Conservation (phyloP, 345 rosid species). For the Eutrema yunnanense region DNA sequence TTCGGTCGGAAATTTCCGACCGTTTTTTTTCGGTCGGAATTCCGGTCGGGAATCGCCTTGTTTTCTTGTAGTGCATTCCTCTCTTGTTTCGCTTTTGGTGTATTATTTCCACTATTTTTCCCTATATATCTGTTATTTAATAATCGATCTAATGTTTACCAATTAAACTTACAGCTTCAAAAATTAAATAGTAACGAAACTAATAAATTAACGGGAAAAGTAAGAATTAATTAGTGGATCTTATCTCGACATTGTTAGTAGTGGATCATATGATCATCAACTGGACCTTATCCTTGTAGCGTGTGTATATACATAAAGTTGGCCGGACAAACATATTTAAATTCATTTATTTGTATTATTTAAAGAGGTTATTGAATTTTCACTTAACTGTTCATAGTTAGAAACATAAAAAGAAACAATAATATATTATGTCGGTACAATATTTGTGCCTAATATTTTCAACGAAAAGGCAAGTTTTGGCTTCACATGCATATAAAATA, state of each 20-base stretch:
- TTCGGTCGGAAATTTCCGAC: no score
- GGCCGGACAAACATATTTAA: constrained; percentile 3
- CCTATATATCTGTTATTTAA: background rate
- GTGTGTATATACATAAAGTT: constrained; percentile 11
- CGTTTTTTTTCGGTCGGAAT: no score
- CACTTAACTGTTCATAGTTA: background rate
- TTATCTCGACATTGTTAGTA: background rate
- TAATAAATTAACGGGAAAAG: background rate
- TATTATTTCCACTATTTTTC: background rate
- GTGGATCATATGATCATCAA: background rate
- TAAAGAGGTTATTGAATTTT: background rate
- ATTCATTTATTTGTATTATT: background rate
- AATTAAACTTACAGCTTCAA: background rate
- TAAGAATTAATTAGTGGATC: background rate
- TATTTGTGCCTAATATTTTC: background rate
- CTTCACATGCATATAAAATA: constrained; percentile 9
- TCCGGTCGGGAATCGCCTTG: no score
- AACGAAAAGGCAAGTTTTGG: constrained; percentile 24
- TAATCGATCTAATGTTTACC: background rate
- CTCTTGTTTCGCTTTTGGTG: no score
- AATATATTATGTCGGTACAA: background rate
- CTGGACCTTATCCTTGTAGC: background rate
- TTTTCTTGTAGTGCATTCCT: no score
- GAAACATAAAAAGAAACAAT: background rate
- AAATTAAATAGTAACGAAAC: background rate